Evolutionary conservation across 2,329 filamentous ascomycete genomes (phyloP).

Genomic region (Diaporthe helianthi): DNA sequence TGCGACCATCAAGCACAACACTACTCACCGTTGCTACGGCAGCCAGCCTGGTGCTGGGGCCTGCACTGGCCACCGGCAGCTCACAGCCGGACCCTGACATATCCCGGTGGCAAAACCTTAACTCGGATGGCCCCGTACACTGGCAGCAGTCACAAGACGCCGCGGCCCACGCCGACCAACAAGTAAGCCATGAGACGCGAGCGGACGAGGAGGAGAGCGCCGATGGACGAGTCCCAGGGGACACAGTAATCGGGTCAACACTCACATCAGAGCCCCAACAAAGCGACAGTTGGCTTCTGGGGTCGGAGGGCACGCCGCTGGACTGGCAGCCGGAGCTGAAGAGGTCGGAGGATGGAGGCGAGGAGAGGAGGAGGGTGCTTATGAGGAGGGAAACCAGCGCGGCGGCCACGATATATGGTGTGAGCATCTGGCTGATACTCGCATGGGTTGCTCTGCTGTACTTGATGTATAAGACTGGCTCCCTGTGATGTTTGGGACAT

Average conservation of each 20-base stretch:
- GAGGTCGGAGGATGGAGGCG: background rate
- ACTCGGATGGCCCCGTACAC: background rate
- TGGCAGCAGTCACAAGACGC: background rate
- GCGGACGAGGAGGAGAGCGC: background rate
- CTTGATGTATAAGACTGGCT: conserved; percentile 30
- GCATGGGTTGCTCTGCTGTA: conserved; percentile 28
- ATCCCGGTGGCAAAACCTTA: background rate
- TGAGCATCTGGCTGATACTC: conserved; percentile 28
- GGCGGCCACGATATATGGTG: conserved; percentile 18
- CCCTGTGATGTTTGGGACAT: background rate
- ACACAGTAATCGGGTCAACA: background rate
- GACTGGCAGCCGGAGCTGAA: background rate
- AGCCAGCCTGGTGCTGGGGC: conserved; percentile 23
- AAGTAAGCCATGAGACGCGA: background rate
- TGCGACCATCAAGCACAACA: background rate
- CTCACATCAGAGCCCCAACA: background rate
- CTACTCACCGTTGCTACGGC: background rate
- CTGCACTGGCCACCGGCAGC: background rate
- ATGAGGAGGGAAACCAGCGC: conserved; percentile 18
- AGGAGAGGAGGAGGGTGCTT: background rate
- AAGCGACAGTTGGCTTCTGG: too few relatives aligned
- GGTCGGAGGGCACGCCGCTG: background rate
- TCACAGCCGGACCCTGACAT: background rate
- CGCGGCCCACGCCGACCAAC: background rate
- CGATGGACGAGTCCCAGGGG: background rate